Base-by-base conservation (phyloP, 176 grass and related monocot genomes). In the Oryza meyeriana region DNA sequence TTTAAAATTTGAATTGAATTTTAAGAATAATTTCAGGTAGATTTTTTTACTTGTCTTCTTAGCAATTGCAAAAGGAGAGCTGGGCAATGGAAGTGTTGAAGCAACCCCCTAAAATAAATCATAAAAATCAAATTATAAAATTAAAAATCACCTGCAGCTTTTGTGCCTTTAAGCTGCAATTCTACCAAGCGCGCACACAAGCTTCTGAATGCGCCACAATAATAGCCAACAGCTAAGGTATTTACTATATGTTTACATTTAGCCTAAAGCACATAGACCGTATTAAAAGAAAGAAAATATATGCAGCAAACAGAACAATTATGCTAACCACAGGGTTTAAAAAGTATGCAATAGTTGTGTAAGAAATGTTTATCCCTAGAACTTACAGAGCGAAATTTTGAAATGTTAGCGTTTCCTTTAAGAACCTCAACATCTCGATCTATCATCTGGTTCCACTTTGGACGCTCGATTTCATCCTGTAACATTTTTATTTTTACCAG, bases 401-500 rank as follows among this genome's bases (percentile, higher is more conserved):
- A 90, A 93, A 86, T 91, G 71, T 99, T 99, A 9, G 91, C 85
- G 66, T 93, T 99, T 61, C 83, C 85, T 90, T 99, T 99, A 75
- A 99, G 88, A 73, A 92, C 63, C 86, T 95, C 91, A 76, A 88
- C 84, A 87, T 99, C 96, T 63, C 47, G 59, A 80, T 93, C 89
- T 84, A 99, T 80, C 66, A 83, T 88, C 75, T 99, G 85, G 58
- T 90, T 99, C 96, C 96, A 99, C 24, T 83, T 87, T 20, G 50
- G 88, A 76, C 91, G 79, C 78, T 95, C 85, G 2, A 63, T 61
- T 83, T 95, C 96, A 64, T 92, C 96, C 96, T 99, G 83, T 36
- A 88, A 83, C 22, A 84, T 27, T 81, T 61, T 58, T 86, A 84
- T 27, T 81, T 61, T 58, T 86, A 30, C 27, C 59, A 39, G 25